Base-by-base conservation (phyloP, 345 rosid genomes). In the Gynandropsis gynandra region DNA sequence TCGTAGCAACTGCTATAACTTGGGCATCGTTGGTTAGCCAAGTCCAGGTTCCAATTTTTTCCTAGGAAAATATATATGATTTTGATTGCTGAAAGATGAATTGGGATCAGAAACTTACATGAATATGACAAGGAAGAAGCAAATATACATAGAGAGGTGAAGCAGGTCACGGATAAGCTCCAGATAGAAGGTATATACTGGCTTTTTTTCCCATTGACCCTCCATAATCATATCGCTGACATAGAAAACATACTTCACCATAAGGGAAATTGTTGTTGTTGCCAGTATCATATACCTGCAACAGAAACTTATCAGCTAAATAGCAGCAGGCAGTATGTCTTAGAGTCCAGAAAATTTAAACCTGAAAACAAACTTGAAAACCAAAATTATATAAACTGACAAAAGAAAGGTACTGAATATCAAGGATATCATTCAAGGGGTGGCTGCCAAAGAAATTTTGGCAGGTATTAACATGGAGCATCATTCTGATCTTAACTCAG, bases 191-290 rank as follows among this genome's bases (percentile, higher is more conserved):
- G 96, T 90, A 56, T 82, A 90, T 33, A 90, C 83, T 57, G 96
- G 85, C 69, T 80, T 90, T 55, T 52, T 73, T 68, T 90, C 98
- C 98, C 98, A 90, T 66, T 90, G 98, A 48, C 98, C 98, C 68
- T 90, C 98, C 89, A 73, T 83, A 16, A 84, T 78, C 81, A 80
- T 79, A 76, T 90, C 96, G 48, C 74, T 90, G 16, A 90, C 89
- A 62, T 87, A 83, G 76, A 90, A 90, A 52, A 77, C 61, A 72
- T 87, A 90, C 61, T 90, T 90, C 10, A 84, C 80, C 68, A 90
- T 80, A 31, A 86, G 74, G 5, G 92, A 81, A 42, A 90, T 68
- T 1, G 98, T 87, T 42, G 96, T 81, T 7, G 98, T 90, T 10
- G 85, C 98, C 58, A 90, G 71, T 63, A 90, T 90, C 98, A 87